Base-by-base conservation (phyloP, 2,329 filamentous ascomycete genomes). In the Anisogramma anomala region DNA sequence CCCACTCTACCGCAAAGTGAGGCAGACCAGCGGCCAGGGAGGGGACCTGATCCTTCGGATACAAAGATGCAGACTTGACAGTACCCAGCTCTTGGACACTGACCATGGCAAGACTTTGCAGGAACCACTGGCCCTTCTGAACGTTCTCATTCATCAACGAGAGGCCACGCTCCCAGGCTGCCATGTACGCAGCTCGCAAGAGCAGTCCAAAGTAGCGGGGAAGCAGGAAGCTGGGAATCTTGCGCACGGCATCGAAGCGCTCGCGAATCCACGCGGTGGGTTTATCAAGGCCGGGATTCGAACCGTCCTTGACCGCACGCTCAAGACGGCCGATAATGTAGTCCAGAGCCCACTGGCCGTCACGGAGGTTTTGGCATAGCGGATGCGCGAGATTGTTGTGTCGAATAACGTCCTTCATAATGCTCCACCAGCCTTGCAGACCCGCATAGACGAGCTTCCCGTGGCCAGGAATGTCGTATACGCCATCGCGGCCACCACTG, bases 351-450 rank as follows among this genome's bases (percentile, higher is more conserved):
- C 91, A 98, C 50, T 88, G 78, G 0, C 91, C 91, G 49, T 93
- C 76, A 37, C 91, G 80, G 4, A 98, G 73, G 55, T 98, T 89
- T 54, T 95, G 82, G 60, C 89, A 96, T 9, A 98, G 71, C 0
- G 91, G 84, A 57, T 98, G 91, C 1, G 84, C 91, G 7, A 98
- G 74, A 56, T 96, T 79, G 58, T 98, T 98, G 49, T 91, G 79
- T 37, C 72, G 74, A 52, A 96, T 84, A 47, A 98, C 82, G 43
- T 83, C 71, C 52, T 86, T 81, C 31, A 98, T 66, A 1, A 94
- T 68, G 57, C 87, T 95, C 87, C 89, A 94, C 89, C 91, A 98
- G 27, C 93, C 93, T 59, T 98, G 91, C n/a, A 98, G 71, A 46
- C 91, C 91, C 46, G 89, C 89, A 59, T 96, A 98, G 2, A 95